Conservation (phyloP, 306 rosid species). For the Chamaecrista fasciculata region DNA sequence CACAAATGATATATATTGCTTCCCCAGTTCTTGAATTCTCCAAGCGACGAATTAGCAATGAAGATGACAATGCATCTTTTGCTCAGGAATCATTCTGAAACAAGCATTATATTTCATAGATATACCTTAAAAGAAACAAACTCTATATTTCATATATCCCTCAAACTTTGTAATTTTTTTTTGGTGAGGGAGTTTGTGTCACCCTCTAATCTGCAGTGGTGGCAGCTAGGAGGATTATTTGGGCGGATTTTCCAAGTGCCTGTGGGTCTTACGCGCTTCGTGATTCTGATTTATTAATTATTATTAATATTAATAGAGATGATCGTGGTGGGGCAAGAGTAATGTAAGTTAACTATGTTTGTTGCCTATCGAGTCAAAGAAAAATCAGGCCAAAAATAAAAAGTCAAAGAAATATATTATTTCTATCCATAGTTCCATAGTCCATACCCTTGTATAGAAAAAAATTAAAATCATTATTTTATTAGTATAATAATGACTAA, state of each 20-base stretch:
- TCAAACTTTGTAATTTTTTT: not conserved
- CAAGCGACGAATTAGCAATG: not conserved
- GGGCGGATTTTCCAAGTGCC: constrained; percentile 65
- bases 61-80: constrained; percentile 22
- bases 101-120: constrained; percentile 39
- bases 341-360: too few species aligned
- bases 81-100: constrained; percentile 30
- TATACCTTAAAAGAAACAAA: constrained; percentile 46
- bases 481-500: too few species aligned
- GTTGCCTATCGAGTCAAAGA: too few species aligned
- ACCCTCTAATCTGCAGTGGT: constrained; percentile 34
- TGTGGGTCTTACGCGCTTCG: constrained; percentile 51
- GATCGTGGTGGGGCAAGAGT: too few species aligned
- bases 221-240: constrained; percentile 40
- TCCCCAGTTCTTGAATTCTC: constrained; percentile 19
- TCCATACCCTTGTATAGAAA: too few species aligned
- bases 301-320: too few species aligned
- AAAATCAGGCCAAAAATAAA: too few species aligned
- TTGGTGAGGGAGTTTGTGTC: not conserved
- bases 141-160: constrained; percentile 18
- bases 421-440: too few species aligned
- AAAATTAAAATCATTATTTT: too few species aligned
- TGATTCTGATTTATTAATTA: not conserved
- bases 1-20: constrained; percentile 14
- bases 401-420: too few species aligned